Base-by-base conservation (phyloP, 148 eudicot genomes). In the Heliamphora exappendiculata region DNA sequence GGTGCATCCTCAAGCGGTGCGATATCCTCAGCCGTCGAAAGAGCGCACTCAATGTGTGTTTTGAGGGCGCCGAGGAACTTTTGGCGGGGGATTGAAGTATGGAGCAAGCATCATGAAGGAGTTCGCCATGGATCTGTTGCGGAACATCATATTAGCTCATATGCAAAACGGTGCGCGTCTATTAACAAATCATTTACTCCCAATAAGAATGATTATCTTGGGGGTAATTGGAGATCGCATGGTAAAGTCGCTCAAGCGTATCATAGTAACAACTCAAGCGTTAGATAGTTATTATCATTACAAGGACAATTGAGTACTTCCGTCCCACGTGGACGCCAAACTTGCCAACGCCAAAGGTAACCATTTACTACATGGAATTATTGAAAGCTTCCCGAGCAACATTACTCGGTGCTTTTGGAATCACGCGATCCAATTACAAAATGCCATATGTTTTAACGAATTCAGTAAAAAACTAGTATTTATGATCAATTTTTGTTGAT, bases 1-100 rank as follows among this genome's bases (percentile, higher is more conserved):
- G 80, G 7, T 88, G 86, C 2, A 31, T 95, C 17, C 72, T 95
- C 1, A 89, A 84, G 70, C 79, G 88, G 58, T 91, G 96, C 64
- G 98, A 97, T 6, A 77, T 95, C 5, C 77, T 78, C 76, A 85
- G 82, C 75, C 71, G 84, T 9, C 77, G 64, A 8, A 87, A 79
- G 4, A 97, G 96, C 0, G 94, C 90, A n/a, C 79, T 91, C 3
- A 91, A 95, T 55, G 91, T 95, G 0, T 95, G 97, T 22, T 92
- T 95, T 71, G 98, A 95, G 72, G 98, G 98, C 3, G 92, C 93
- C 1, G 98, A 95, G 84, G 97, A 91, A 67, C 76, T 95, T 6
- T 97, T 2, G 98, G 98, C 3, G 96, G 96, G 2, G 98, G 98
- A 14, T 92, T 96, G 34, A 95, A 95, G 45, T 95, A 95, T 34